A percentile compares a stretch with the other conserved stretches of the same genome.
Evolutionary conservation across 1,284 basidiomycete species (phyloP).

Genomic region (Ustilago trichophora): DNA sequence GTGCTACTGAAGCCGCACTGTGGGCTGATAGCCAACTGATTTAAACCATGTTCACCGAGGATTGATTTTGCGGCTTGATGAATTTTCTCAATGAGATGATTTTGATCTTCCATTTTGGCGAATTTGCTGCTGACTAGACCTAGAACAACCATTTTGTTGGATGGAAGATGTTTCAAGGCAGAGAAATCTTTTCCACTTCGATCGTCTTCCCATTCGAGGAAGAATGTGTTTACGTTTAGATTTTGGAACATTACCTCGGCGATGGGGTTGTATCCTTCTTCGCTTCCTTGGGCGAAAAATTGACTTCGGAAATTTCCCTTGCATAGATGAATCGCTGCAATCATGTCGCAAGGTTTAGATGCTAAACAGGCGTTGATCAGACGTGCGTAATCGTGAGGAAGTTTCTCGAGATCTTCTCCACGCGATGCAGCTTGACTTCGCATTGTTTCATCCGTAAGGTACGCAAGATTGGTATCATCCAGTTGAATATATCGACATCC

Average conservation of each 20-base stretch:
- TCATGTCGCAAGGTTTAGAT: conserved; percentile 74
- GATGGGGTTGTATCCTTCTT: conserved; percentile 79
- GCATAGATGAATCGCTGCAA: conserved; percentile 78
- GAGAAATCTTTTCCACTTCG: conserved; percentile 74
- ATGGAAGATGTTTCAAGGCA: conserved; percentile 71
- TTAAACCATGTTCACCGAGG: conserved; percentile 69
- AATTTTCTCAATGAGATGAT: conserved; percentile 73
- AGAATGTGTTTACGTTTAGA: conserved; percentile 79
- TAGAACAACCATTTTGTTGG: conserved; percentile 76
- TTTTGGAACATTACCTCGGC: conserved; percentile 74
- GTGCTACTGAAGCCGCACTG: conserved; percentile 81
- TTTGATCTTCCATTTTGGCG: conserved; percentile 74
- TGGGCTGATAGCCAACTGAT: conserved; percentile 75
- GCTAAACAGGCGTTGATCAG: conserved; percentile 71
- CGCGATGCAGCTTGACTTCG: conserved; percentile 24
- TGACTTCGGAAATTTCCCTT: conserved; percentile 76
- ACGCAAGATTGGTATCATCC: conserved; percentile 69
- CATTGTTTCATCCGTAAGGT: conserved; percentile 58
- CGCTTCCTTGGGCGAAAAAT: conserved; percentile 69
- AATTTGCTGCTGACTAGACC: conserved; percentile 80
- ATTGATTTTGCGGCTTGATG: conserved; percentile 74
- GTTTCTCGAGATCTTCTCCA: conserved; percentile 45
- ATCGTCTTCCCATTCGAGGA: conserved; percentile 79
- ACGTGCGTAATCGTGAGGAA: conserved; percentile 44
- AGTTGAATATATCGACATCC: conserved; percentile 79